These are phyloP conservation scores for Mucor lusitanicus DNA, from an alignment of 371 early-diverging fungal genomes.

Conservation along the genomic window DNA sequence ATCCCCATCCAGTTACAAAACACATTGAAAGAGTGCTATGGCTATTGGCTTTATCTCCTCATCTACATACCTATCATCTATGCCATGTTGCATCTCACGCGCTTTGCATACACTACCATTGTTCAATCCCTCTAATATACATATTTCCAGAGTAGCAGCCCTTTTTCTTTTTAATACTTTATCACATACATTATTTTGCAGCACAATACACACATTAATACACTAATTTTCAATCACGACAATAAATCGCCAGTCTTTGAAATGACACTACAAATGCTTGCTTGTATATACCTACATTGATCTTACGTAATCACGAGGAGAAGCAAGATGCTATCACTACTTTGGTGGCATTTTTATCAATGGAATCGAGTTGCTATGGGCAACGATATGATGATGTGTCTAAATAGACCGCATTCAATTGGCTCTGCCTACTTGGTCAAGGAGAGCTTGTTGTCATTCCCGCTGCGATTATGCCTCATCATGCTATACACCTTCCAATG, in stretches of 20 bases:
- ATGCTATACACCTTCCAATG: background rate
- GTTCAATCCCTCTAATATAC: background rate
- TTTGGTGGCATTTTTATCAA: too few species aligned
- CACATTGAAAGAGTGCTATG: conserved; percentile 19
- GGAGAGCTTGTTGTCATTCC: too few species aligned
- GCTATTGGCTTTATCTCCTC: conserved; percentile 17
- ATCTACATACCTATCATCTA: conserved; percentile 20
- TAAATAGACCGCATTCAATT: too few species aligned
- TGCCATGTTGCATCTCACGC: background rate
- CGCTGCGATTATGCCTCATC: background rate
- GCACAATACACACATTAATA: background rate
- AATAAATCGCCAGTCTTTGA: background rate
- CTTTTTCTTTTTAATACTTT: background rate
- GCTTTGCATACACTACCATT: conserved; percentile 4
- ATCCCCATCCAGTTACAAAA: conserved; percentile 19
- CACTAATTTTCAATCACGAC: background rate
- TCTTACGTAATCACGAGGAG: too few species aligned
- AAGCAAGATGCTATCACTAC: too few species aligned
- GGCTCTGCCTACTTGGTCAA: too few species aligned
- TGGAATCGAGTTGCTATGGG: too few species aligned
- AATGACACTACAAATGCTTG: background rate
- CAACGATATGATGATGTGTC: too few species aligned
- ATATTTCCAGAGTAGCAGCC: background rate
- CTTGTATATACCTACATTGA: too few species aligned
- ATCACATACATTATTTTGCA: background rate